Evolutionary conservation across 192 early-diverging fungal species (phyloP).

Genomic region (Podila minutissima): DNA sequence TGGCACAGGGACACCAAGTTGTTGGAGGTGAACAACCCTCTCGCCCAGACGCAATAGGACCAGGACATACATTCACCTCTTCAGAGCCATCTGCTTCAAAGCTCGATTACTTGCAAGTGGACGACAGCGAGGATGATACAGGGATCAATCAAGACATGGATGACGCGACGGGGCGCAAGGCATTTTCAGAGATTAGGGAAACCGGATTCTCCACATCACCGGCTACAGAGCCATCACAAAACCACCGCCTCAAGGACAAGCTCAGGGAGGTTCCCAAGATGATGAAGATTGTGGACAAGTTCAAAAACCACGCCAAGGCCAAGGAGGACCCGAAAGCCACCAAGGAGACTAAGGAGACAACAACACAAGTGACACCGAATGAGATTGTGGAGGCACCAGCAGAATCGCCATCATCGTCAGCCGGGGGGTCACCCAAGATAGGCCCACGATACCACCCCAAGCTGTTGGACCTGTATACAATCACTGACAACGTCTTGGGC

Average conservation of each 20-base stretch:
- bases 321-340: neutral
- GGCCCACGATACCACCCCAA: constrained; percentile 38
- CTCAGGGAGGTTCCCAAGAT: constrained; percentile 13
- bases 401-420: neutral
- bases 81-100: neutral
- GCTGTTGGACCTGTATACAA: constrained; percentile 49
- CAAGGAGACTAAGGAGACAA: neutral
- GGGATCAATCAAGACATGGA: neutral
- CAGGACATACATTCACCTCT: neutral
- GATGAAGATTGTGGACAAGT: constrained; percentile 28
- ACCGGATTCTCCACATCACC: neutral
- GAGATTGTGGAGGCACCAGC: neutral
- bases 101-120: neutral
- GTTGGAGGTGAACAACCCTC: no score
- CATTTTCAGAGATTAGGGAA: neutral
- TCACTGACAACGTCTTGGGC: constrained; percentile 59
- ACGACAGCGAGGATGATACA: neutral
- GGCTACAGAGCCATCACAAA: neutral
- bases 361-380: neutral
- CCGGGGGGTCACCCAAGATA: neutral
- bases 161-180: neutral
- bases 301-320: constrained; percentile 7
- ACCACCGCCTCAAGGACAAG: neutral
- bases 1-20: neutral
- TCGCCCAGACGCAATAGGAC: neutral